These are phyloP conservation scores for Lupinus albus DNA, from an alignment of 306 rosid genomes.

Conservation along the genomic window DNA sequence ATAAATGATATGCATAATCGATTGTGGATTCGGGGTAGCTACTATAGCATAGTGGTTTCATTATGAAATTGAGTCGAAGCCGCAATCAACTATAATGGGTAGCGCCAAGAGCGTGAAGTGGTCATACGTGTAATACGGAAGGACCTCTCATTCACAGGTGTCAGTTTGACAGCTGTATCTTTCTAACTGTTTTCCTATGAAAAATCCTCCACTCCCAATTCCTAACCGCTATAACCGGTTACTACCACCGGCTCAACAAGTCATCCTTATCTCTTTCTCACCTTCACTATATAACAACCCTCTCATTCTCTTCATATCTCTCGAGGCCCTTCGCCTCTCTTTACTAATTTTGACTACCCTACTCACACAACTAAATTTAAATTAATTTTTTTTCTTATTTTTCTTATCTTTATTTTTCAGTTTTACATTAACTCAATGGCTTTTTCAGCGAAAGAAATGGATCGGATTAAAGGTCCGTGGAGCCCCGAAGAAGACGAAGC, in stretches of 20 bases:
- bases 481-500: slow-evolving; percentile 83
- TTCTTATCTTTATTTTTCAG: not conserved
- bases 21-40: too few species aligned
- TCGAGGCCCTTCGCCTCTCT: slow-evolving; percentile 50
- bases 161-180: slow-evolving; percentile 59
- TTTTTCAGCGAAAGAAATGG: slow-evolving; percentile 47
- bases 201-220: slow-evolving; percentile 39
- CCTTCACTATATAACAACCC: slow-evolving; percentile 21
- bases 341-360: not conserved
- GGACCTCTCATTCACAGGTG: slow-evolving; percentile 55
- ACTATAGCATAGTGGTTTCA: not conserved
- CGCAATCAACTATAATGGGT: slow-evolving; percentile 21
- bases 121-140: slow-evolving; percentile 52
- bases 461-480: slow-evolving; percentile 91
- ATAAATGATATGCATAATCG: too few species aligned
- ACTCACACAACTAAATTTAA: too few species aligned
- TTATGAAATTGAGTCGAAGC: slow-evolving; percentile 17
- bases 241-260: slow-evolving; percentile 46
- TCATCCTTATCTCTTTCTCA: slow-evolving; percentile 40
- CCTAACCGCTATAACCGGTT: slow-evolving; percentile 50
- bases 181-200: slow-evolving; percentile 58
- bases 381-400: not conserved
- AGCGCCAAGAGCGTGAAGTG: slow-evolving; percentile 16
- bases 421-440: slow-evolving; percentile 27
- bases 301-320: not conserved